These are phyloP conservation scores for Takakia lepidozioides DNA, from an alignment of 225 moss, liverwort and hornwort genomes.

Conservation along the genomic window DNA sequence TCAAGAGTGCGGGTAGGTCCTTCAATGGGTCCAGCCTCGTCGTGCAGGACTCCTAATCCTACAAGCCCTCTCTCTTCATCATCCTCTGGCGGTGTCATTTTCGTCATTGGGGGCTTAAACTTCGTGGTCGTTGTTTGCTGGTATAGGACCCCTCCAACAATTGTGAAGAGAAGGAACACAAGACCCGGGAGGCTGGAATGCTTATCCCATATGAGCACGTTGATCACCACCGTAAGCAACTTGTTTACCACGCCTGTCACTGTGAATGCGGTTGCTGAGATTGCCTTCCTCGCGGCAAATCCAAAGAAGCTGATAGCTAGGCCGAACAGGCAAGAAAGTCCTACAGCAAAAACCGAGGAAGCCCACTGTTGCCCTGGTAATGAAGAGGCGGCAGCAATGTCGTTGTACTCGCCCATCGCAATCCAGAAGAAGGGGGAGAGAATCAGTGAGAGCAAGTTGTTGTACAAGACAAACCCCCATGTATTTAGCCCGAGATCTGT, in stretches of 20 bases:
- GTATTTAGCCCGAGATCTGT: constrained; percentile 45
- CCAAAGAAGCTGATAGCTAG: constrained; percentile 62
- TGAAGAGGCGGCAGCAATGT: constrained; percentile 15
- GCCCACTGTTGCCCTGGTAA: constrained; percentile 9
- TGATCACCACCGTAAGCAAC: constrained; percentile 59
- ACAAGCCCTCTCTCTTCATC: constrained; percentile 48
- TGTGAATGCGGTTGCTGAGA: constrained; percentile 59
- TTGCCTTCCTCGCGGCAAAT: constrained; percentile 45
- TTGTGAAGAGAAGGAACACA: constrained; percentile 36
- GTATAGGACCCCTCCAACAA: constrained; percentile 53
- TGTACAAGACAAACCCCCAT: constrained; percentile 60
- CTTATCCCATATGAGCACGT: constrained; percentile 68
- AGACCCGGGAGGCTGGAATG: constrained; percentile 37
- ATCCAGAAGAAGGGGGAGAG: constrained; percentile 45
- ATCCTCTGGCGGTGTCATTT: constrained; percentile 16
- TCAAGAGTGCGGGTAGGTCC: no score
- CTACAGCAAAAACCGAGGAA: constrained; percentile 15
- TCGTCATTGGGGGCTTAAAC: constrained; percentile 5
- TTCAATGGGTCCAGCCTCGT: no score
- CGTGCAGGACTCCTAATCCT: no score
- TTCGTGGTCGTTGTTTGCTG: constrained; percentile 33
- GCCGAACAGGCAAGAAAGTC: constrained; percentile 42
- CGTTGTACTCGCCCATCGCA: constrained; percentile 37
- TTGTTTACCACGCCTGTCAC: constrained; percentile 64
- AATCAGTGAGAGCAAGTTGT: constrained; percentile 43